phyloP scores from a whole-genome alignment of 2,329 filamentous ascomycete species.

The Calonectria pteridis region DNA sequence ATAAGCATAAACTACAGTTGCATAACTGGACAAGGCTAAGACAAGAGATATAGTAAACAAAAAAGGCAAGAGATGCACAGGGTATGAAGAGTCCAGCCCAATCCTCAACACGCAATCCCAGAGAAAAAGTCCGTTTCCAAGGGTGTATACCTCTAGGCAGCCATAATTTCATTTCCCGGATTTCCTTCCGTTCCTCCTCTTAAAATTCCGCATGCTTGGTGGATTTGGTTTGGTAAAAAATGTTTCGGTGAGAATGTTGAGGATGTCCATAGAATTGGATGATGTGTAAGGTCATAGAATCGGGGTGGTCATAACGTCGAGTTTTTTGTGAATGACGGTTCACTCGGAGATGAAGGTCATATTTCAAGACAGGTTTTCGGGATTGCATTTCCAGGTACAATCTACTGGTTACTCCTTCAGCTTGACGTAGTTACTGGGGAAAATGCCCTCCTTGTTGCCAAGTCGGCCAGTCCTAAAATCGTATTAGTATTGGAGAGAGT shows the following conservation, averaged over 20 bases:
- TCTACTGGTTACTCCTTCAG: conserved; percentile 65
- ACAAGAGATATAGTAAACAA: conserved; percentile 5
- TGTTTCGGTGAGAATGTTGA: background rate
- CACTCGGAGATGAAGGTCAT: background rate
- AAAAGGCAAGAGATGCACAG: conserved; percentile 15
- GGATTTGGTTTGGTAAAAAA: background rate
- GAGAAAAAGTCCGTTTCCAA: conserved; percentile 13
- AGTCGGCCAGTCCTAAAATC: conserved; percentile 85
- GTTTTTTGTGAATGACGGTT: background rate
- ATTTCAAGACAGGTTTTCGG: background rate
- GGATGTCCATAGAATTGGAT: background rate
- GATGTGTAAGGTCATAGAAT: background rate
- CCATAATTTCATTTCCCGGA: conserved; percentile 12
- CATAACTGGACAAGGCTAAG: background rate
- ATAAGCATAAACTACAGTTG: conserved; percentile 9
- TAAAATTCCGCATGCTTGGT: background rate
- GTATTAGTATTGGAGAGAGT: background rate
- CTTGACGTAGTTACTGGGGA: conserved; percentile 85
- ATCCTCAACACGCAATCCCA: conserved; percentile 7
- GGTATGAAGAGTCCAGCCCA: conserved; percentile 25
- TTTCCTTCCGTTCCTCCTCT: conserved; percentile 15
- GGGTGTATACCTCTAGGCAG: conserved; percentile 30
- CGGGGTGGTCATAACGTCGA: conserved; percentile 1
- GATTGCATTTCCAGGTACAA: background rate
- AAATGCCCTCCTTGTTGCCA: conserved; percentile 88